Base-by-base conservation (phyloP, 1,284 basidiomycete genomes). In the Puccinia coronata region DNA sequence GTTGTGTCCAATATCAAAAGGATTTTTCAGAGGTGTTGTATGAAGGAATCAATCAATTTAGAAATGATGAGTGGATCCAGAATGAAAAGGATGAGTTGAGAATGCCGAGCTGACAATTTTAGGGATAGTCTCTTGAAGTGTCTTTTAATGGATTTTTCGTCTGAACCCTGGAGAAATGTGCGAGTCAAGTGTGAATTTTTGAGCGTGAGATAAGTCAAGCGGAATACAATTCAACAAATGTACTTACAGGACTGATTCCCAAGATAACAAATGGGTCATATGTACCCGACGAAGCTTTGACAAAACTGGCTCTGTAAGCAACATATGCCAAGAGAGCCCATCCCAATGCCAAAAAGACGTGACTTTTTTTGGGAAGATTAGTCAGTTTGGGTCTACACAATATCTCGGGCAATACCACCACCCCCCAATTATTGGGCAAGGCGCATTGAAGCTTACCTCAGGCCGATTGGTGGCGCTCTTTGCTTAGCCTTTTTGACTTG, bases 191-290 rank as follows among this genome's bases (percentile, higher is more conserved):
- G 39, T 63, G 1, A 39, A 39, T 39, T 2, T 63, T 18, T 16
- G 59, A 63, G 2, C 23, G 8, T n/a, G 16, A 16, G 12, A 23
- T 36, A 39, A 0, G 23, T 23, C 31, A 34, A 8, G 4, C 5
- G 23, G 55, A 57, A 57, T 28, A 57, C 14, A 23, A 65, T 2
- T 41, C 20, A 47, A 69, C 41, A n/a, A 28, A 28, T 31, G 59
- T n/a, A 84, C 88, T 82, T 83, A 93, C 92, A n/a, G 88, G 86
- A 18, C 88, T 88, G 82, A 99, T 90, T 34, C 93, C 95, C 39
- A 99, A 89, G 84, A 99, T 96, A 84, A 95, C 91, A 84, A 96
- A 99, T 0, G 97, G 97, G 86, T 99, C 91, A 86, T 98, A 99
- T 5, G 95, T 84, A 59, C 83, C 49, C 23, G 84, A 87, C 82